Evolutionary conservation across 176 grass and related monocot genomes (phyloP).

Genomic region (Aegilops umbellulata): DNA sequence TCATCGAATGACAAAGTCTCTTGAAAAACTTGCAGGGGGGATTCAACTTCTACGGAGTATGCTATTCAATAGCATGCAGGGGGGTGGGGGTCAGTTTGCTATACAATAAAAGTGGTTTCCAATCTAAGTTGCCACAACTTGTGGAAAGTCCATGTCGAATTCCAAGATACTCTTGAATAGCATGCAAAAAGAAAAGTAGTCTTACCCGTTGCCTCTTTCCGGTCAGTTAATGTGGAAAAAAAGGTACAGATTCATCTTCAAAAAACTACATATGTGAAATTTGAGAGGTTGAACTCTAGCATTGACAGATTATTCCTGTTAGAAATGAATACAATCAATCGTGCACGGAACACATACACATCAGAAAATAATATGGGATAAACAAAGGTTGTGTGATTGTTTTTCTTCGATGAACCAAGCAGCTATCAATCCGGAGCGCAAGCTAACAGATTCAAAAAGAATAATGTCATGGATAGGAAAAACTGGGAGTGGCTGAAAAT

Average conservation of each 20-base stretch:
- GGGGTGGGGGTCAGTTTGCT: no score
- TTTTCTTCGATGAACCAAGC: not conserved
- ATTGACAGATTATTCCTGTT: no score
- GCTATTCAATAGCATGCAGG: no score
- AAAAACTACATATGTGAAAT: constrained; percentile 49
- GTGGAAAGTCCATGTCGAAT: not conserved
- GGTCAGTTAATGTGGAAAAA: constrained; percentile 60
- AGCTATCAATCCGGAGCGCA: no score
- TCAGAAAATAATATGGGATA: not conserved
- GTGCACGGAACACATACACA: not conserved
- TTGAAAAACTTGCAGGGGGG: not conserved
- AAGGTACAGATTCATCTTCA: constrained; percentile 17
- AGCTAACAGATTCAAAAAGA: no score
- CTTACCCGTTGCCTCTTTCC: constrained; percentile 72
- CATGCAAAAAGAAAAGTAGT: no score
- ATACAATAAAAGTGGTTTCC: not conserved
- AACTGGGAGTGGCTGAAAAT: no score
- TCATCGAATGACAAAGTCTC: no score
- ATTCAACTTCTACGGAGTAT: no score
- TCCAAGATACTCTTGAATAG: no score
- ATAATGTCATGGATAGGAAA: no score
- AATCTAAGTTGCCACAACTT: not conserved
- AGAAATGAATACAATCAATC: no score
- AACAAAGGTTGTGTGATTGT: not conserved
- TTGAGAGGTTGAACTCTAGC: not conserved